Evolutionary conservation across 1,284 basidiomycete genomes (phyloP), one percentile per base, ranked within the genome.

Genomic region (Neotropicomus parvogracilis): DNA sequence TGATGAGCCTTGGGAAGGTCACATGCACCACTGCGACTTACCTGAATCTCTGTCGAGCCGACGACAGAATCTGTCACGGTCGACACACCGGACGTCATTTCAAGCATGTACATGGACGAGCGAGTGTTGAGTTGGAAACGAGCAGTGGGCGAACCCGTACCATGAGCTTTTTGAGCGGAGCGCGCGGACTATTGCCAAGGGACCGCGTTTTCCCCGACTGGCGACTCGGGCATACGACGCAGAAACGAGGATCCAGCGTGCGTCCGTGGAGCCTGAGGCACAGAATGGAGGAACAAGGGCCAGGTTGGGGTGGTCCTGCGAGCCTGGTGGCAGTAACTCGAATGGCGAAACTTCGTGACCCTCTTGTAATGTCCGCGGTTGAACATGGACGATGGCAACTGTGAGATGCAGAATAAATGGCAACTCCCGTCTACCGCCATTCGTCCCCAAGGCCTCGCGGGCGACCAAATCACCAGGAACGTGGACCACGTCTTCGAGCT

Each of bases 241-340:
- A 48, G 38, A 33, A 56, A 56, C 41, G 56, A 36, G 56, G 56
- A 11, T 28, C 32, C 47, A 24, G 53, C 53, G 34, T 58, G 52
- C 17, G 20, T 3, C 24, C 11, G 24, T 24, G 24, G 24, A 24
- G 8, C 5, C 24, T 8, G 5, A 24, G 8, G 24, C 8, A 24
- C 8, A 8, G 24, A 24, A 24, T 24, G 24, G 8, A 24, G 24
- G 24, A 8, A 24, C 24, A 4, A 24, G 24, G 24, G 8, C 24
- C 24, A 24, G 24, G 24, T 24, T 5, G 24, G 24, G 24, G 24
- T 24, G 8, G 24, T 24, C 24, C 4, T 24, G 24, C 24, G 24
- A 24, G 24, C 24, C 24, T 24, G 24, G 24, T 24, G 24, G 8
- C 8, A 24, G 24, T 8, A n/a, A 10, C 36, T 16, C 21, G 14